phyloP scores from a whole-genome alignment of 1,284 basidiomycete genomes.

The Anthracocystis setariae region DNA sequence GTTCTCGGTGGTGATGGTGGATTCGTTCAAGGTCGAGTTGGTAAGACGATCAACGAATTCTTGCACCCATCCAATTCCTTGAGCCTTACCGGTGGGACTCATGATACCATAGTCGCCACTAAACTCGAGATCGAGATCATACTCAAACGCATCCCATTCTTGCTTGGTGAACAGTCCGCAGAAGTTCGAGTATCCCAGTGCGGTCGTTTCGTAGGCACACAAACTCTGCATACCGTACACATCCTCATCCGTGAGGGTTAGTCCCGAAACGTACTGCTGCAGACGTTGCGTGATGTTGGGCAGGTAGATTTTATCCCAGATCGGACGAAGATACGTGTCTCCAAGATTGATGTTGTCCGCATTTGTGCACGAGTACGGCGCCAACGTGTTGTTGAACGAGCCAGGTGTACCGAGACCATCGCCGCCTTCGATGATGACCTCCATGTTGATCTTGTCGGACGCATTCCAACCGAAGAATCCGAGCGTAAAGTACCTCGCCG shows the following conservation, averaged over 20 bases:
- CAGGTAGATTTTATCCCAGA: conserved; percentile 68
- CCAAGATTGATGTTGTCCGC: conserved; percentile 73
- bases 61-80: conserved; percentile 81
- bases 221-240: conserved; percentile 67
- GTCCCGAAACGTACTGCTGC: conserved; percentile 47
- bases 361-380: conserved; percentile 76
- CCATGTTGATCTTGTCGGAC: conserved; percentile 56
- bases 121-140: conserved; percentile 72
- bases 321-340: conserved; percentile 69
- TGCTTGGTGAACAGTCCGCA: conserved; percentile 87
- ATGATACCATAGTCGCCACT: conserved; percentile 77
- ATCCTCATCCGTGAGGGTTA: conserved; percentile 69
- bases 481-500: conserved; percentile 75
- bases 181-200: conserved; percentile 71
- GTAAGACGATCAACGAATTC: conserved; percentile 63
- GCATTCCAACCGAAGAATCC: conserved; percentile 60
- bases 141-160: conserved; percentile 83
- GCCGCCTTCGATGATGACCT: conserved; percentile 58
- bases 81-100: conserved; percentile 79
- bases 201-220: conserved; percentile 63
- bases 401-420: conserved; percentile 36
- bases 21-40: conserved; percentile 35
- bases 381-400: conserved; percentile 82
- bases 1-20: conserved; percentile 59
- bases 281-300: conserved; percentile 50